Base-by-base conservation (phyloP, 2,329 filamentous ascomycete species). In the Fusarium illudens region DNA sequence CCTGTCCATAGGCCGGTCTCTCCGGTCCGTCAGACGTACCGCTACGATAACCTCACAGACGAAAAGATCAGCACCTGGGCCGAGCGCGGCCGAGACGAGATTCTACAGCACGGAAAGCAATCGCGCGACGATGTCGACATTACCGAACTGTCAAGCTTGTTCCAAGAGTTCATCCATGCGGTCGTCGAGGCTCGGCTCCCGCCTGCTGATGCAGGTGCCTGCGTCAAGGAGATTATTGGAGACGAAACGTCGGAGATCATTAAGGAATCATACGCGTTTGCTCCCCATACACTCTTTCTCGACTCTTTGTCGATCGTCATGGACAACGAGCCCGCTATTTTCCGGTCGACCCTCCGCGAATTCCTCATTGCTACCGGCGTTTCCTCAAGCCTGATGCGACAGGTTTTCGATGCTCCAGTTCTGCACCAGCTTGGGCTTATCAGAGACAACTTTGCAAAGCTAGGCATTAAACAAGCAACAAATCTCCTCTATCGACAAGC, bases 401-500 rank as follows among this genome's bases (percentile, higher is more conserved):
- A 91, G 64, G 88, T 94, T 67, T 86, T 99, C n/a, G 96, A 99
- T 70, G 88, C 89, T 6, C 84, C 89, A 17, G 81, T 96, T 9
- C 83, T 98, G 11, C 88, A 92, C 73, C 86, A 90, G 27, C 82
- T 97, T 13, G 91, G 92, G 10, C 84, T 99, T 42, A 92, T 97
- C 50, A 88, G 94, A 51, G 89, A 91, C n/a, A 95, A 90, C 6
- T 99, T 98, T 77, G 84, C 87, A 60, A 90, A 90, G 70, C 89
- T 96, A 76, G 91, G 91, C 15, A 94, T 97, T 68, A 90, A 95
- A 58, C 94, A 96, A 75, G 92, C 94, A 50, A 99, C 96, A 8
- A 97, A 97, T 73, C 84, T 96, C 5, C 86, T 99, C 1, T 99
- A 99, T 78, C 91, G 94, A 63, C 96, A 98, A 79, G 93, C 95